These are phyloP conservation scores for Candida multigemmis DNA, from an alignment of 805 yeast genomes.

Conservation along the genomic window DNA sequence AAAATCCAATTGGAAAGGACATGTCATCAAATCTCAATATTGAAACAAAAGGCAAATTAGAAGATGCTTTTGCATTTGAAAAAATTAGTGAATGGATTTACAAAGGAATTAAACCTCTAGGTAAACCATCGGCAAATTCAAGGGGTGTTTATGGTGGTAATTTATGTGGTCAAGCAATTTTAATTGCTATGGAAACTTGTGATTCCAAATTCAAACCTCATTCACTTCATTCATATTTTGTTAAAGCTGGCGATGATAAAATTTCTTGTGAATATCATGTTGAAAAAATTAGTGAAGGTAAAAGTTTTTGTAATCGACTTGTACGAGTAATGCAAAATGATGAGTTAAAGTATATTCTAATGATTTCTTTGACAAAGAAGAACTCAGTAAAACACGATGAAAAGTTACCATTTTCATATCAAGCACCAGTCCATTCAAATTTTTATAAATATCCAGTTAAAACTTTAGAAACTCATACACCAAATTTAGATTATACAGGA, in stretches of 20 bases:
- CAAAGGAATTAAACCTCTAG: constrained; percentile 15
- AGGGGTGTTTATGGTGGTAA: constrained; percentile 35
- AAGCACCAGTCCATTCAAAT: constrained; percentile 12
- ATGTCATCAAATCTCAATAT: too few relatives aligned
- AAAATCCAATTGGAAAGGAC: too few relatives aligned
- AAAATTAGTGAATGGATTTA: constrained; percentile 6
- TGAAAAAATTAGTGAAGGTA: constrained; percentile 25
- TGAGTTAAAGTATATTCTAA: constrained; percentile 20
- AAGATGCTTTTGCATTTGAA: constrained; percentile 4
- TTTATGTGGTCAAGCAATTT: constrained; percentile 28
- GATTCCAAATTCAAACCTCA: constrained; percentile 24
- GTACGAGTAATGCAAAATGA: constrained; percentile 21
- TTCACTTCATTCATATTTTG: constrained; percentile 30
- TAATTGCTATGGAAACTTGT: constrained; percentile 27
- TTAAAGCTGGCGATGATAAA: constrained; percentile 26
- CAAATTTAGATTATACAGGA: constrained; percentile 6
- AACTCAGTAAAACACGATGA: constrained; percentile 18
- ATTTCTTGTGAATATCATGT: constrained; percentile 20
- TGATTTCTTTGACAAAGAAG: constrained; percentile 24
- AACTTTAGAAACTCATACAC: constrained; percentile 7
- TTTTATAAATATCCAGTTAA: constrained; percentile 14
- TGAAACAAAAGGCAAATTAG: constrained; percentile 1
- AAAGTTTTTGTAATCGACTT: constrained; percentile 23
- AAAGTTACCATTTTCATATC: constrained; percentile 22
- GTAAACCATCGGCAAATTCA: constrained; percentile 18